phyloP scores from a whole-genome alignment of 2,329 filamentous ascomycete genomes.

The Cordyceps cateniannulata region DNA sequence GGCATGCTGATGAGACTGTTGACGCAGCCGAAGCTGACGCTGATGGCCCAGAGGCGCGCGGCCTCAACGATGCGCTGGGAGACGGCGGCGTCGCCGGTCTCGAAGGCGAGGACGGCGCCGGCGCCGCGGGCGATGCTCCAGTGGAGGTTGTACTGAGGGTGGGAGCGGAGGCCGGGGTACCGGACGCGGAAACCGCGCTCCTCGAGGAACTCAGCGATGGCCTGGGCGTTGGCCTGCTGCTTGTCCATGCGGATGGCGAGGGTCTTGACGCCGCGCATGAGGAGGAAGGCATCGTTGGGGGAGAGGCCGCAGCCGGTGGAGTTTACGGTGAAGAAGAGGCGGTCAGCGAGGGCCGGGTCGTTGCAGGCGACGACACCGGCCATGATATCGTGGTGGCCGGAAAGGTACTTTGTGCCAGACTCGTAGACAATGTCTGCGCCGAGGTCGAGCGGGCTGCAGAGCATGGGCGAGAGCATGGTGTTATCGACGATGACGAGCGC shows the following conservation, averaged over 20 bases:
- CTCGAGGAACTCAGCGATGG: slow-evolving; percentile 89
- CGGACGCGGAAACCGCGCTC: slow-evolving; percentile 87
- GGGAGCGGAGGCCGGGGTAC: slow-evolving; percentile 88
- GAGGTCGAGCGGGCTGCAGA: slow-evolving; percentile 87
- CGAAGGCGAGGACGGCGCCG: slow-evolving; percentile 90
- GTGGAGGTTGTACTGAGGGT: slow-evolving; percentile 94
- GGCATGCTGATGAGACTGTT: slow-evolving; percentile 99
- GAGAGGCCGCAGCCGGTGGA: slow-evolving; percentile 88
- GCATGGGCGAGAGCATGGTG: slow-evolving; percentile 95
- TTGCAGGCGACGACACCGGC: slow-evolving; percentile 94
- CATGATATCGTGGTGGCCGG: slow-evolving; percentile 98
- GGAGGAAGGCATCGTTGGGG: slow-evolving; percentile 91
- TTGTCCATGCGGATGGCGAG: slow-evolving; percentile 98
- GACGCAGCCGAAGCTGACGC: slow-evolving; percentile 95
- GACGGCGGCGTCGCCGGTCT: slow-evolving; percentile 78
- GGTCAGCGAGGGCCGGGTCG: slow-evolving; percentile 72
- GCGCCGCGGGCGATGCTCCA: slow-evolving; percentile 92
- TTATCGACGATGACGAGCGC: slow-evolving; percentile 92
- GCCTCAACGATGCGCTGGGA: slow-evolving; percentile 93
- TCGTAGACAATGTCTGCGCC: slow-evolving; percentile 97
- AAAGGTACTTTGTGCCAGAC: slow-evolving; percentile 95
- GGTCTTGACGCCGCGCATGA: slow-evolving; percentile 94
- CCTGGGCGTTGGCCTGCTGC: slow-evolving; percentile 87
- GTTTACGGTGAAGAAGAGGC: slow-evolving; percentile 96
- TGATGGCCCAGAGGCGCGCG: slow-evolving; percentile 87